Evolutionary conservation across 805 yeast species (phyloP).

Genomic region (Candida maris): DNA sequence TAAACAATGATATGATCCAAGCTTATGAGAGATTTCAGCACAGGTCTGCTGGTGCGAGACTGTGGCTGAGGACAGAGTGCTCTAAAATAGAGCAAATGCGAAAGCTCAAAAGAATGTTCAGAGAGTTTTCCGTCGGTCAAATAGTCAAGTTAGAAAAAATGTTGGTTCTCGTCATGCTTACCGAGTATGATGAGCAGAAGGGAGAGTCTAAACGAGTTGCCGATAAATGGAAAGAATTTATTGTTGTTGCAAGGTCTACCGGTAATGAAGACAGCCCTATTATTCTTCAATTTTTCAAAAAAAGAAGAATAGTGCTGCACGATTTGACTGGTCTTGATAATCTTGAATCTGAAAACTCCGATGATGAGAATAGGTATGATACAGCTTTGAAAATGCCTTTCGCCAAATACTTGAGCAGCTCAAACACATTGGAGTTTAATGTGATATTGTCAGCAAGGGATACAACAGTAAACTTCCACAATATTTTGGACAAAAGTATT

Average conservation of each 20-base stretch:
- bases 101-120: constrained; percentile 27
- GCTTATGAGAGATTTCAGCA: constrained; percentile 22
- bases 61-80: constrained; percentile 14
- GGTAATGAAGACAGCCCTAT: constrained; percentile 50
- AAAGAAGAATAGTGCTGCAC: constrained; percentile 33
- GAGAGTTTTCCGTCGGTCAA: constrained; percentile 49
- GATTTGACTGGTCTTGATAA: constrained; percentile 13
- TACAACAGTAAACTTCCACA: constrained; percentile 51
- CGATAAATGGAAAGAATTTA: constrained; percentile 79
- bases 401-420: constrained; percentile 1
- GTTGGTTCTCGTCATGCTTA: constrained; percentile 55
- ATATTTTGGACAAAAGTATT: constrained; percentile 66
- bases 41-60: constrained; percentile 22
- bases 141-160: constrained; percentile 63
- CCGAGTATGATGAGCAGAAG: constrained; percentile 26
- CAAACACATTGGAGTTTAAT: constrained; percentile 16
- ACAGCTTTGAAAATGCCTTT: not conserved
- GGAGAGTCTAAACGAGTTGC: constrained; percentile 48
- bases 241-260: constrained; percentile 67
- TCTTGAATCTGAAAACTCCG: constrained; percentile 8
- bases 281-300: constrained; percentile 57
- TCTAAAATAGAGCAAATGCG: constrained; percentile 19
- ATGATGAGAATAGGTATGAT: constrained; percentile 10
- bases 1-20: constrained; percentile 16
- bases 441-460: constrained; percentile 19